Conservation (phyloP, 2,329 filamentous ascomycete species). For the Phoma herbarum region DNA sequence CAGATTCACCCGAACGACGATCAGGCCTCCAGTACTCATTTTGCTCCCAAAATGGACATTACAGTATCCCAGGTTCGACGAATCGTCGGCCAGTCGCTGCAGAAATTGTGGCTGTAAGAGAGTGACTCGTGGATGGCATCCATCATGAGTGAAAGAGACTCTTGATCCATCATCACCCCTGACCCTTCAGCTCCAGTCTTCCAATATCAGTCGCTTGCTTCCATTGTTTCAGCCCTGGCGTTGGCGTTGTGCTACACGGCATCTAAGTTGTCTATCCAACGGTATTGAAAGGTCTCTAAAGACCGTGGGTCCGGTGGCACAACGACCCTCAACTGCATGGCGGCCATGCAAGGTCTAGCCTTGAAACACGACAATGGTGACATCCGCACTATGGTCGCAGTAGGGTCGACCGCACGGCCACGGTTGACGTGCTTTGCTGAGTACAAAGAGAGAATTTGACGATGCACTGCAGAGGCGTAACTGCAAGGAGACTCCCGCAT, state of each 20-base stretch:
- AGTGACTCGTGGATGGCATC: background rate
- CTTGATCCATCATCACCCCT: background rate
- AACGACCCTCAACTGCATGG: conserved; percentile 23
- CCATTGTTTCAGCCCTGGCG: conserved; percentile 15
- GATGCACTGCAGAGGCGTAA: conserved; percentile 21
- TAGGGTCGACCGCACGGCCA: conserved; percentile 12
- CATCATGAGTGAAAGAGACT: conserved; percentile 2
- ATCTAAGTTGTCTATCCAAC: conserved; percentile 20
- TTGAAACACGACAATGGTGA: conserved; percentile 18
- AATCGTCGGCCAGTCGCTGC: background rate
- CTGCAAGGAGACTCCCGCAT: conserved; percentile 26
- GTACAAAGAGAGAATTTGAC: conserved; percentile 31
- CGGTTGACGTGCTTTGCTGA: conserved; percentile 13
- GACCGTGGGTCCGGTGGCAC: conserved; percentile 12
- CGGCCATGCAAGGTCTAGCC: conserved; percentile 19
- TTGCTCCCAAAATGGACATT: background rate
- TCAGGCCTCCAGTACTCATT: background rate
- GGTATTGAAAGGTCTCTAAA: conserved; percentile 11
- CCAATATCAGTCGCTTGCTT: conserved; percentile 1
- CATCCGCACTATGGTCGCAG: conserved; percentile 2
- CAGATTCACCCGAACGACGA: background rate
- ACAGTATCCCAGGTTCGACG: background rate
- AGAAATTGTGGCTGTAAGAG: background rate
- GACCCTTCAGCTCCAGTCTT: background rate
- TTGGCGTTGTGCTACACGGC: conserved; percentile 10